Conservation (phyloP, 257 asterid genomes). For the Solanum etuberosum region DNA sequence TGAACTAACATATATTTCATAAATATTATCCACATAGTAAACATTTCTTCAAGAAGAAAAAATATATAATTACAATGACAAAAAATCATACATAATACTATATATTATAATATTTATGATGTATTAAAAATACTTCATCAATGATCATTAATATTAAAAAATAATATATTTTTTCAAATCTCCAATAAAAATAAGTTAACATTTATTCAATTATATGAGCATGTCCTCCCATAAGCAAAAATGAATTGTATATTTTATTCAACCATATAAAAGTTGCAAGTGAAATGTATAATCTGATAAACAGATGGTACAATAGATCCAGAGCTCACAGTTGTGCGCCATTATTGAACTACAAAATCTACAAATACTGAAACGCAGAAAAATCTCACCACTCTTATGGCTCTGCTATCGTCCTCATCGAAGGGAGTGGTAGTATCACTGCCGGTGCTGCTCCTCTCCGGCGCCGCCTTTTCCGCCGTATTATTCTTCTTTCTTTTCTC, state of each 20-base stretch:
- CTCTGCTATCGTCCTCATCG: slow-evolving; percentile 21
- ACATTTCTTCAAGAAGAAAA: neutral
- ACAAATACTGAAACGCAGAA: neutral
- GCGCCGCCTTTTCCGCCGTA: slow-evolving; percentile 25
- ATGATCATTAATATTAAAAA: too few relatives aligned
- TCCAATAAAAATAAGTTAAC: neutral
- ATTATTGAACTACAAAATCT: neutral
- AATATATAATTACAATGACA: too few relatives aligned
- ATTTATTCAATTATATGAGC: too few relatives aligned
- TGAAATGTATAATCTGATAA: neutral
- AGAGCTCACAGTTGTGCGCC: neutral
- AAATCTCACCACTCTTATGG: slow-evolving; percentile 5
- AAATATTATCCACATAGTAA: too few relatives aligned
- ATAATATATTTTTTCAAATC: too few relatives aligned
- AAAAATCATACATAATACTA: too few relatives aligned
- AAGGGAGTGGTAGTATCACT: slow-evolving; percentile 69
- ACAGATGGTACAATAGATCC: neutral
- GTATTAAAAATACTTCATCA: neutral
- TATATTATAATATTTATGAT: too few relatives aligned
- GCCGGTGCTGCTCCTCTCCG: slow-evolving; percentile 51
- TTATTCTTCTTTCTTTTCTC: slow-evolving; percentile 42
- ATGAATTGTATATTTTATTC: neutral
- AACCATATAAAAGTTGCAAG: neutral
- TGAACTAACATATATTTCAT: neutral
- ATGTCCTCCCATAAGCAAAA: neutral